A percentile compares a stretch with the other conserved stretches of the same genome.
Conservation (phyloP, 2,329 filamentous ascomycete genomes). For the Trichophyton schoenleinii region DNA sequence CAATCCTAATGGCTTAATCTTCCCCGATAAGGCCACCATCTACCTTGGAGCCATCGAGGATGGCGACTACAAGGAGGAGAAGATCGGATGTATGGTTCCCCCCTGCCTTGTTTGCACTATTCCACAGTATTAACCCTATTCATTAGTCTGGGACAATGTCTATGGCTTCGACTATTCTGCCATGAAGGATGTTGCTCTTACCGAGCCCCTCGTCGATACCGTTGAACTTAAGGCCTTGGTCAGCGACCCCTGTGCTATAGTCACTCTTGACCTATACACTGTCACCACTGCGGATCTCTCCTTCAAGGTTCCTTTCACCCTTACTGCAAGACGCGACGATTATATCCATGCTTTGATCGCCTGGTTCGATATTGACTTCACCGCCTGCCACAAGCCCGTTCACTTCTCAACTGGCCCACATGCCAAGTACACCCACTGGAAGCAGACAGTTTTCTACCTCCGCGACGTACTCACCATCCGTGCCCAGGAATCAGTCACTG, state of each 20-base stretch:
- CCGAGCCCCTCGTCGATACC: constrained; percentile 92
- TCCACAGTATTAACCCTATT: constrained; percentile 4
- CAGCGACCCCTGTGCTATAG: constrained; percentile 72
- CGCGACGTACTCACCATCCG: constrained; percentile 86
- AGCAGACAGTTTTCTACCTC: constrained; percentile 98
- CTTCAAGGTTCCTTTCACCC: constrained; percentile 66
- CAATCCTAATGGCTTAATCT: constrained; percentile 75
- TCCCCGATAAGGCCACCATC: constrained; percentile 97
- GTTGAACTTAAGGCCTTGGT: constrained; percentile 96
- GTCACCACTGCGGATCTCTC: constrained; percentile 72
- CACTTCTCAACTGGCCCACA: constrained; percentile 94
- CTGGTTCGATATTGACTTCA: constrained; percentile 99
- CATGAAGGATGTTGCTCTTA: constrained; percentile 83
- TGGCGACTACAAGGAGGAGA: constrained; percentile 98
- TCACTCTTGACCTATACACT: constrained; percentile 87
- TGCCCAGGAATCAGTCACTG: constrained; percentile 65
- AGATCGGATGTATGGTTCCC: constrained; percentile 77
- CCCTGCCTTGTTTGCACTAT: background rate
- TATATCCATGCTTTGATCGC: constrained; percentile 93
- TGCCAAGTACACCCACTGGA: constrained; percentile 99
- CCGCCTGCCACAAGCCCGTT: constrained; percentile 94
- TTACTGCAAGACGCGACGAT: constrained; percentile 71
- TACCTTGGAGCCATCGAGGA: constrained; percentile 96
- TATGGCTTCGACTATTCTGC: constrained; percentile 96
- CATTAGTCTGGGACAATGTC: constrained; percentile 92